Evolutionary conservation across 2,329 filamentous ascomycete genomes (phyloP), one percentile per base, ranked within the genome.

Genomic region (Paecilomyces fulvus): DNA sequence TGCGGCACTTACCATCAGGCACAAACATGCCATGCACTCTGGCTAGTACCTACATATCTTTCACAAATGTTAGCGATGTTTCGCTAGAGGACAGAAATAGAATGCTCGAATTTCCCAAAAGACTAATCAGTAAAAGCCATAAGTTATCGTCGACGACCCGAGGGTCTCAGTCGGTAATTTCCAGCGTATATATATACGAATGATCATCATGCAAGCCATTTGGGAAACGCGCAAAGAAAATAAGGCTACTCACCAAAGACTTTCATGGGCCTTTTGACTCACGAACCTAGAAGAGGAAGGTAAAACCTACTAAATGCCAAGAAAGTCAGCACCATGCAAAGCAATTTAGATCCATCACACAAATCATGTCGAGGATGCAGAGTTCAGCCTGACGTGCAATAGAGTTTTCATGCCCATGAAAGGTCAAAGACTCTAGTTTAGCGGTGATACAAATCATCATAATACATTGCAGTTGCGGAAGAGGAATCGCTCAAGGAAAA

Each of bases 351-450:
- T 43, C 14, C 14, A 20, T 43, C 37, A 43, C 37, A 43, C 37
- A 43, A 14, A 43, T 43, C 14, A 43, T 43, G n/a, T 43, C n/a
- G 1, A 43, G n/a, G n/a, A 55, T 49, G 58, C 58, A 55, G 70
- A 21, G 75, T 80, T 94, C 89, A 94, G 89, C 90, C 89, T 94
- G 89, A 94, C 89, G 88, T 92, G 86, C 83, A 86, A 75, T 89
- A 85, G 83, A 72, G 75, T 84, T 86, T 92, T 92, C 92, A 89
- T 92, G 87, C 82, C 78, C 80, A 84, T 60, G 57, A 80, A 28
- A 73, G 87, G 85, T 95, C 90, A 94, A 94, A 95, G 90, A 95
- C 90, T 95, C 90, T 95, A 95, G 89, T 92, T 92, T 81, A 77
- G 86, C 83, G 87, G 88, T 90, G 86, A 78, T 79, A 73, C 74